phyloP scores from a whole-genome alignment of 78 protist genomes.

The Dictyostelium discoideum region DNA sequence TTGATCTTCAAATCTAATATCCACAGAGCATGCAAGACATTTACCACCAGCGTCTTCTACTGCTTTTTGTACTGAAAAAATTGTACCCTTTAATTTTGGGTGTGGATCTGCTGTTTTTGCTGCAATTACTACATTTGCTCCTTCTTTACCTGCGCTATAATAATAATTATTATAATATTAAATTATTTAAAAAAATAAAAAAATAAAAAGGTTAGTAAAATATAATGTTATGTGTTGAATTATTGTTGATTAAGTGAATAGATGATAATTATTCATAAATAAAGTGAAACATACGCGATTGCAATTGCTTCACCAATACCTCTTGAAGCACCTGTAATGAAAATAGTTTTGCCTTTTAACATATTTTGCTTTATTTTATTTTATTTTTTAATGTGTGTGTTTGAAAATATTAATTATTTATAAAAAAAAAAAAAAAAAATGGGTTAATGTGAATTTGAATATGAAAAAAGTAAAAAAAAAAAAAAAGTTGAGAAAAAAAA shows the following conservation, averaged over 20 bases:
- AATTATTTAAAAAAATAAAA: neutral
- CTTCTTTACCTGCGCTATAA: conserved; percentile 66
- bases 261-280: neutral
- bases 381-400: neutral
- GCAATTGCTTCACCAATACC: conserved; percentile 86
- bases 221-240: neutral
- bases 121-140: conserved; percentile 80
- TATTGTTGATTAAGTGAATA: neutral
- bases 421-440: neutral
- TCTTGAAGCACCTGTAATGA: conserved; percentile 82
- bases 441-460: too few species aligned
- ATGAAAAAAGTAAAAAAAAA: neutral
- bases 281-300: conserved; percentile 3
- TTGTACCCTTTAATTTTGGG: conserved; percentile 93
- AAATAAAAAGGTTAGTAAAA: neutral
- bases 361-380: neutral
- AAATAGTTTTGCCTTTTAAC: conserved; percentile 68
- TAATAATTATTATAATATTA: too few species aligned
- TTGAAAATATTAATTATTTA: neutral
- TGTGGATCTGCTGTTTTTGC: conserved; percentile 88
- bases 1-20: conserved; percentile 85
- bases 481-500: neutral
- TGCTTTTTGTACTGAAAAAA: conserved; percentile 84
- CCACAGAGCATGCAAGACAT: conserved; percentile 73
- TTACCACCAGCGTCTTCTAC: conserved; percentile 85